phyloP scores from a whole-genome alignment of 768 basidiomycete genomes.

The Lactarius pseudohatsudake region DNA sequence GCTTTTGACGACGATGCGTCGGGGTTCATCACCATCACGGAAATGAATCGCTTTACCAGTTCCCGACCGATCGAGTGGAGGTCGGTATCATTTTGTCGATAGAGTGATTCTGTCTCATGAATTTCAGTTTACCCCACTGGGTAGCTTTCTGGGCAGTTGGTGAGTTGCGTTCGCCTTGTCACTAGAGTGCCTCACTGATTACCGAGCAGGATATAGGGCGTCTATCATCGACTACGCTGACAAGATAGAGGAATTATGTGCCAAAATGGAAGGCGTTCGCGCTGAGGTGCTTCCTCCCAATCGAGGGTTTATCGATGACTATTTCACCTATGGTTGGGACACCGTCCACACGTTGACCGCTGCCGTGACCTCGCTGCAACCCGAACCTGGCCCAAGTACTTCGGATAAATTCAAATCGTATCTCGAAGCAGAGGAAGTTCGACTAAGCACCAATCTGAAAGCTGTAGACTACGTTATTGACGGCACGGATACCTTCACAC shows the following conservation, averaged over 20 bases:
- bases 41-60: conserved; percentile 37
- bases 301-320: not conserved
- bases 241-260: conserved; percentile 20
- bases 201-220: conserved; percentile 13
- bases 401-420: conserved; percentile 29
- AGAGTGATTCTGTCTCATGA: not conserved
- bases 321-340: not conserved
- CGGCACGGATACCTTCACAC: conserved; percentile 33
- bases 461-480: conserved; percentile 35
- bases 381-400: not conserved
- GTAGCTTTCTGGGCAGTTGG: conserved; percentile 36
- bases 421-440: conserved; percentile 32
- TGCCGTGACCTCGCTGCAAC: conserved; percentile 2
- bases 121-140: conserved; percentile 35
- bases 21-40: conserved; percentile 36
- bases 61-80: conserved; percentile 35
- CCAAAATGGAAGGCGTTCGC: conserved; percentile 23
- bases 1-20: conserved; percentile 39
- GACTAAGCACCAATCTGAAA: conserved; percentile 32
- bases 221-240: conserved; percentile 22
- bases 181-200: not conserved
- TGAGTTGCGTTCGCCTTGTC: not conserved
- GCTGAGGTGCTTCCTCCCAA: conserved; percentile 18
- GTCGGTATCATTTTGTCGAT: conserved; percentile 2
- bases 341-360: conserved; percentile 8